Evolutionary conservation across 331 rosid genomes (phyloP), one percentile per base, ranked within the genome.

Genomic region (Malus hybrid): DNA sequence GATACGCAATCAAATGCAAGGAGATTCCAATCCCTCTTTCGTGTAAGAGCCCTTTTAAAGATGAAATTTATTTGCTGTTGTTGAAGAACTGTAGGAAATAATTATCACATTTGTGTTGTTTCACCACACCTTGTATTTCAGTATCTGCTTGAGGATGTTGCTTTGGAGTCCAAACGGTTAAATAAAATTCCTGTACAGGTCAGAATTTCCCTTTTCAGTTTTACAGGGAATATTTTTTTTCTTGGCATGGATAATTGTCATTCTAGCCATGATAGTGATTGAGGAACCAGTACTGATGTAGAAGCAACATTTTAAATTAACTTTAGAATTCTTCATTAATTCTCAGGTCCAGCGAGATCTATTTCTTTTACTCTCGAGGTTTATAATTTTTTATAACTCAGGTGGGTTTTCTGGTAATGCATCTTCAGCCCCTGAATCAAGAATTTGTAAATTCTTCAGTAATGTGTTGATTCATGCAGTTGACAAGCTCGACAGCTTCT

Each of bases 141-240:
- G 98, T 95, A 95, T 82, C 98, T 95, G 77, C 84, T 92, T 72
- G 91, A 88, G 82, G 99, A 92, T 79, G 99, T 95, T 84, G 89
- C 93, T 42, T 83, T 92, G 89, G 82, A 89, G 80, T 84, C 93
- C n/a, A 36, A 74, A 30, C 84, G 84, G 78, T 74, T 92, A 86
- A 92, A 86, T 73, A 89, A 92, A 83, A 89, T 95, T 76, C 97
- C 93, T 68, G 76, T 83, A 62, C 99, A 95, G 98, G 99, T 89
- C 62, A 70, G 88, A 56, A 52, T 46, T 66, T 58, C 72, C 50
- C 74, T 73, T 69, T 77, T 33, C 26, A 39, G 19, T 72, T 29
- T 63, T 20, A 22, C 9, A 24, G 24, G 50, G 69, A 42, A 28
- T 10, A 20, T 53, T 48, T 24, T 48, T 36, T 36, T 36, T 0